These are phyloP conservation scores for Colletotrichum trifolii DNA, from an alignment of 2,329 filamentous ascomycete species.

Conservation along the genomic window DNA sequence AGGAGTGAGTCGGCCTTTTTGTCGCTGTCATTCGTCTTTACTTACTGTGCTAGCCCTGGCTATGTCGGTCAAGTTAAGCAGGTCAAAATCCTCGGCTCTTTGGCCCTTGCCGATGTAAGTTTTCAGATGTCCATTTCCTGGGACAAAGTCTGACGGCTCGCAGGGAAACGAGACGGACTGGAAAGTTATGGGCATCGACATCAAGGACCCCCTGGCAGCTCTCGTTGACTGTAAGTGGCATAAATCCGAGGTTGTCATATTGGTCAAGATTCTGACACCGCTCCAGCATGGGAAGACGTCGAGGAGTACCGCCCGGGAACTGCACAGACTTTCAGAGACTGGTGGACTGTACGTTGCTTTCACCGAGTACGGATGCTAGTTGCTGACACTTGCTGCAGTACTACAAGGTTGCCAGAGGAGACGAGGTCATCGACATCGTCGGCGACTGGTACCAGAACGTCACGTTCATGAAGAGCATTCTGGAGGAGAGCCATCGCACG, in stretches of 20 bases:
- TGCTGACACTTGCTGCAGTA: conserved; percentile 41
- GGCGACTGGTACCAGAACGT: conserved; percentile 50
- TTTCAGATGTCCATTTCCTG: background rate
- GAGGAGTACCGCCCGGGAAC: conserved; percentile 52
- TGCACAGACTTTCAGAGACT: conserved; percentile 48
- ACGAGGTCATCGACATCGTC: conserved; percentile 49
- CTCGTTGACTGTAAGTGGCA: conserved; percentile 46
- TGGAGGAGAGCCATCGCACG: conserved; percentile 51
- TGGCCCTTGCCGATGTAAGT: conserved; percentile 52
- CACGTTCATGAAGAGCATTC: conserved; percentile 44
- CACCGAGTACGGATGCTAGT: background rate
- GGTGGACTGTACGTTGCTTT: conserved; percentile 49
- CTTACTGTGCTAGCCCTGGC: conserved; percentile 37
- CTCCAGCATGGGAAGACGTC: conserved; percentile 48
- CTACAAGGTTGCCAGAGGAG: conserved; percentile 53
- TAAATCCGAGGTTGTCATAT: accelerated
- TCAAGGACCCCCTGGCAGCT: conserved; percentile 50
- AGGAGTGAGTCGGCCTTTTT: conserved; percentile 41
- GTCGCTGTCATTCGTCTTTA: background rate
- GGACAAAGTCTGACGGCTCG: background rate
- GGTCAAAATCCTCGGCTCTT: conserved; percentile 54
- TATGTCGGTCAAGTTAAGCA: conserved; percentile 53
- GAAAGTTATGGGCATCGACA: conserved; percentile 53
- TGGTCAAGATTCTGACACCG: background rate
- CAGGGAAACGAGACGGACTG: conserved; percentile 51